A percentile compares a stretch with the other conserved stretches of the same genome.
Evolutionary conservation across 176 grass and related monocot genomes (phyloP).

Genomic region (Aechmea fasciata): DNA sequence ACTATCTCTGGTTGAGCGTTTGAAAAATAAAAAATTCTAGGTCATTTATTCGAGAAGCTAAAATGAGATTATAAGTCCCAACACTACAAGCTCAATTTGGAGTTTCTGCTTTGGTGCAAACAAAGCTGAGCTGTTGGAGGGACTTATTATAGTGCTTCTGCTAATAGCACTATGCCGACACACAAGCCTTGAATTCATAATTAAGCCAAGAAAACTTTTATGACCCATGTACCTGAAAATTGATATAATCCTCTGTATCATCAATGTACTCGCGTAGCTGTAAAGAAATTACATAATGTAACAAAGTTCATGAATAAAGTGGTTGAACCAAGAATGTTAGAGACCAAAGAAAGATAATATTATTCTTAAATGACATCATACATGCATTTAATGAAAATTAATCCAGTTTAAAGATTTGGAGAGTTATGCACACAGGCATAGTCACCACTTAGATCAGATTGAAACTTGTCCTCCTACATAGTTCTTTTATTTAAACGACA

Average conservation of each 20-base stretch:
- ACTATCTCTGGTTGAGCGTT: too few species aligned
- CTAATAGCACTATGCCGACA: too few species aligned
- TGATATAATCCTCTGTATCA: slow-evolving; percentile 29
- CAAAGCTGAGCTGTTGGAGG: too few species aligned
- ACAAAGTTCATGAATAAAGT: neutral
- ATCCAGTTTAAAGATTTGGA: neutral
- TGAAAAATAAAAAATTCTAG: too few species aligned
- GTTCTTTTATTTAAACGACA: too few species aligned
- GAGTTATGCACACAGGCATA: neutral
- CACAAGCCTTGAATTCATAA: neutral
- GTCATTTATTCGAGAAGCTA: too few species aligned
- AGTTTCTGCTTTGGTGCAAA: too few species aligned
- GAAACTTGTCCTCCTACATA: neutral
- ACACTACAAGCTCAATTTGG: too few species aligned
- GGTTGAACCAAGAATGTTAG: neutral
- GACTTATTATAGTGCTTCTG: too few species aligned
- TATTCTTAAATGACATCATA: neutral
- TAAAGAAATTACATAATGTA: neutral
- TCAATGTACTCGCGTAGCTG: slow-evolving; percentile 21
- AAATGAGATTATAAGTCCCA: too few species aligned
- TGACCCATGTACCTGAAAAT: slow-evolving; percentile 19
- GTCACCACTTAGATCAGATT: neutral
- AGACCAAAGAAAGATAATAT: neutral
- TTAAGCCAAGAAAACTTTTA: neutral
- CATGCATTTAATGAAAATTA: neutral